Evolutionary conservation across 768 basidiomycete genomes (phyloP).

Genomic region (Calocybe gangraenosa): DNA sequence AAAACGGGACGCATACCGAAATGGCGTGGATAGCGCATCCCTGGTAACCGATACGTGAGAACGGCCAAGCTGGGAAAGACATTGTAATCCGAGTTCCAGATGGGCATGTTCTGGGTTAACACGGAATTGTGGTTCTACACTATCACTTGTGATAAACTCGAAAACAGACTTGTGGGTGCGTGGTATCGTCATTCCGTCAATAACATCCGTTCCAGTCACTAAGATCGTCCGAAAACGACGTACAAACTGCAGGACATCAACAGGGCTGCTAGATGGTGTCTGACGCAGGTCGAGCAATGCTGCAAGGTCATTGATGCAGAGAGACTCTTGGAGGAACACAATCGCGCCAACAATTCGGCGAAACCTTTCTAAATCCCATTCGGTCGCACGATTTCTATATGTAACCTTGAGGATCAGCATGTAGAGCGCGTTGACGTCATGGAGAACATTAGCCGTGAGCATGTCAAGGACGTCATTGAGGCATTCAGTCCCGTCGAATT

Average conservation of each 20-base stretch:
- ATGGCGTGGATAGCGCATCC: background rate
- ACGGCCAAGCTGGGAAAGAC: background rate
- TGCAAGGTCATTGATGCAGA: conserved; percentile 8
- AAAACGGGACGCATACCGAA: conserved; percentile 1
- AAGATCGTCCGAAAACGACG: too few species aligned
- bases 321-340: conserved; percentile 7
- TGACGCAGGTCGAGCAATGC: conserved; percentile 4
- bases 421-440: too few species aligned
- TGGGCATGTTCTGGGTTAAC: background rate
- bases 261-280: background rate
- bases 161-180: too few species aligned
- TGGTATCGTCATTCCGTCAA: conserved; percentile 9
- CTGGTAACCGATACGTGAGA: background rate
- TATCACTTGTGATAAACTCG: conserved; percentile 10
- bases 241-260: conserved; percentile 12
- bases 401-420: too few species aligned
- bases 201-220: too few species aligned
- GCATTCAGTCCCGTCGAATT: conserved; percentile 6
- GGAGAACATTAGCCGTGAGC: too few species aligned
- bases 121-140: background rate
- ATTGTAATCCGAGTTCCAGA: background rate
- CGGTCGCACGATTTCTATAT: too few species aligned
- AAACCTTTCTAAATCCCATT: too few species aligned
- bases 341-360: too few species aligned
- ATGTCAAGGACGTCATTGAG: too few species aligned